Base-by-base conservation (phyloP, 495 filamentous ascomycete genomes). In the Penicillium nucicola region DNA sequence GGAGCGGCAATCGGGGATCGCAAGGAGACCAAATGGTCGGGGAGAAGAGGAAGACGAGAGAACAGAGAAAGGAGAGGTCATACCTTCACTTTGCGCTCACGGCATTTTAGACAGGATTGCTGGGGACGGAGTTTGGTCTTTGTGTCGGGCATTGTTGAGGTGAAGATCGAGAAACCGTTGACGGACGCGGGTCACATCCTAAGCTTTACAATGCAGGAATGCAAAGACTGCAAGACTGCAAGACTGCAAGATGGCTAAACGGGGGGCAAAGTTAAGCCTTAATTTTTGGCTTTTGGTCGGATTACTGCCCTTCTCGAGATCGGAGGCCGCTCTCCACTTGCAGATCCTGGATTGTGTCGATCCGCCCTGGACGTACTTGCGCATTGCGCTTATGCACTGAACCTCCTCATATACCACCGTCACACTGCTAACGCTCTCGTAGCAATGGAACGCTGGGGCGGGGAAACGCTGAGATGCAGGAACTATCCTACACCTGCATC, bases 21-120 rank as follows among this genome's bases (percentile, higher is more conserved):
- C 19, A 35, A 12, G 19, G 42, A 18, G 33, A n/a, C n/a, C 13
- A 10, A 23, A 14, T 5, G 10, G 19, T 42, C 80, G 2, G 78
- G 78, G 73, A 14, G 79, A 79, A 0, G 81, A 82, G 55, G 76
- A 74, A 66, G 80, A 78, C 0, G 65, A n/a, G n/a, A n/a, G n/a
- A n/a, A n/a, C n/a, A n/a, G n/a, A n/a, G n/a, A n/a, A 80, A 6
- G 77, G 79, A 7, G 68, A 74, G 0, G 10, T 17, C 18, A 25
- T 55, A 68, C 65, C 58, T 66, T 68, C 13, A 68, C 61, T 45
- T 68, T 68, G 44, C 65, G 65, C 44, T 68, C 65, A 34, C 65
- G 60, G 44, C 65, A 68, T 47, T 60, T 60, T 1, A 62, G 52
- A 52, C 65, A 68, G 2, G 65, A 68, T 28, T 68, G 65, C 31